Conservation (phyloP, 352 stramenopile species). For the Hyaloperonospora brassicae region DNA sequence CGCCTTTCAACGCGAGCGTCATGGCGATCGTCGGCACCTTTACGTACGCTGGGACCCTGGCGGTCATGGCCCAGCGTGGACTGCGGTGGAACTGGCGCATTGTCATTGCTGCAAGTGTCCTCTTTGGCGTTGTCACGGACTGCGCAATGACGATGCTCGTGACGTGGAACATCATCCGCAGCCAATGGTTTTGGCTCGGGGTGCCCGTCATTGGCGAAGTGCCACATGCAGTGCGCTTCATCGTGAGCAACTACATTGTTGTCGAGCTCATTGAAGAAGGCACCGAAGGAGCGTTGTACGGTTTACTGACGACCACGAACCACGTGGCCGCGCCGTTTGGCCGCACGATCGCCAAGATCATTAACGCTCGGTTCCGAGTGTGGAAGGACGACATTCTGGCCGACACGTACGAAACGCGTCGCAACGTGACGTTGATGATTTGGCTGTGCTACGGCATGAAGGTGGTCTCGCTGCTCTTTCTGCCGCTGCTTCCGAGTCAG, state of each 20-base stretch:
- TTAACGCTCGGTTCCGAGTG: slow-evolving; percentile 45
- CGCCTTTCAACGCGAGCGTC: slow-evolving; percentile 46
- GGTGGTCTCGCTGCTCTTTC: slow-evolving; percentile 38
- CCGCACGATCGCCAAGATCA: slow-evolving; percentile 40
- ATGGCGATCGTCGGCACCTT: slow-evolving; percentile 46
- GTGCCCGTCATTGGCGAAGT: slow-evolving; percentile 48
- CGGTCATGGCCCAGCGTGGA: slow-evolving; percentile 36
- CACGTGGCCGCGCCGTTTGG: slow-evolving; percentile 45
- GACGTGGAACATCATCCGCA: slow-evolving; percentile 43
- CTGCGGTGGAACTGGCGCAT: slow-evolving; percentile 51
- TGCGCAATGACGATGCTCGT: slow-evolving; percentile 46
- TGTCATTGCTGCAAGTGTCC: slow-evolving; percentile 36
- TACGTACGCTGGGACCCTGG: slow-evolving; percentile 39
- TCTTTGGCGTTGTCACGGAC: slow-evolving; percentile 35
- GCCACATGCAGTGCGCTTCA: slow-evolving; percentile 42
- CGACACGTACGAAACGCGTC: slow-evolving; percentile 39
- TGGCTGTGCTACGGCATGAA: slow-evolving; percentile 51
- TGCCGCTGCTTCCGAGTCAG: slow-evolving; percentile 42
- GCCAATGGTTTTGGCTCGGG: slow-evolving; percentile 57
- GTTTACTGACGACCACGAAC: slow-evolving; percentile 39
- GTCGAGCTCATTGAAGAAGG: slow-evolving; percentile 51
- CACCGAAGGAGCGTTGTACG: slow-evolving; percentile 47
- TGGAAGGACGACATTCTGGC: slow-evolving; percentile 42
- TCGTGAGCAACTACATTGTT: slow-evolving; percentile 47
- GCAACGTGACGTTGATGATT: slow-evolving; percentile 50